Evolutionary conservation across 192 early-diverging fungal genomes (phyloP).

Genomic region (Rhizophagus clarus): DNA sequence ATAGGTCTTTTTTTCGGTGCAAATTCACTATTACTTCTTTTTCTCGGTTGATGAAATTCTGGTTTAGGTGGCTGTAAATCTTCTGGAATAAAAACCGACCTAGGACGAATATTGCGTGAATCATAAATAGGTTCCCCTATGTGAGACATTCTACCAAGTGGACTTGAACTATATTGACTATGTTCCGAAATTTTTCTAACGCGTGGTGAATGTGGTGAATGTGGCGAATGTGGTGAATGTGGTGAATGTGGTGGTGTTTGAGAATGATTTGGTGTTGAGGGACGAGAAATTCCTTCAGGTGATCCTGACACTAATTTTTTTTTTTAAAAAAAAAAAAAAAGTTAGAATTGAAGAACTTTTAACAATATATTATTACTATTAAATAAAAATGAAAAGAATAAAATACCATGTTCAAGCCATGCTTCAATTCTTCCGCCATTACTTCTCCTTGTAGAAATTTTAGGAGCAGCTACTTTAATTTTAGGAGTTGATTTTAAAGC

Average conservation of each 20-base stretch:
- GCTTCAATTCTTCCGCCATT: conserved; percentile 3
- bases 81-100: not conserved
- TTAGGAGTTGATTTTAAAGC: conserved; percentile 11
- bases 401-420: conserved; percentile 13
- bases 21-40: not conserved
- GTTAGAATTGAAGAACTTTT: not conserved
- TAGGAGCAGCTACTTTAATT: conserved; percentile 14
- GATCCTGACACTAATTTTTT: not conserved
- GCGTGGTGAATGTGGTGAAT: not conserved
- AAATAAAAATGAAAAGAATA: not conserved
- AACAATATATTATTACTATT: no score
- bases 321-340: not conserved
- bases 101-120: not conserved
- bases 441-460: not conserved
- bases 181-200: not conserved
- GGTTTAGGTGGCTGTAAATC: not conserved
- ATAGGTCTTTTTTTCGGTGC: no score
- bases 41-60: not conserved
- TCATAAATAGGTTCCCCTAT: not conserved
- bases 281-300: not conserved
- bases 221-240: not conserved
- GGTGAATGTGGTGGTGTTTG: not conserved
- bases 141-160: not conserved
- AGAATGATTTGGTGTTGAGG: not conserved
- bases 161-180: not conserved